phyloP scores from a whole-genome alignment of 192 early-diverging fungal genomes.

The Coemansia sp. region DNA sequence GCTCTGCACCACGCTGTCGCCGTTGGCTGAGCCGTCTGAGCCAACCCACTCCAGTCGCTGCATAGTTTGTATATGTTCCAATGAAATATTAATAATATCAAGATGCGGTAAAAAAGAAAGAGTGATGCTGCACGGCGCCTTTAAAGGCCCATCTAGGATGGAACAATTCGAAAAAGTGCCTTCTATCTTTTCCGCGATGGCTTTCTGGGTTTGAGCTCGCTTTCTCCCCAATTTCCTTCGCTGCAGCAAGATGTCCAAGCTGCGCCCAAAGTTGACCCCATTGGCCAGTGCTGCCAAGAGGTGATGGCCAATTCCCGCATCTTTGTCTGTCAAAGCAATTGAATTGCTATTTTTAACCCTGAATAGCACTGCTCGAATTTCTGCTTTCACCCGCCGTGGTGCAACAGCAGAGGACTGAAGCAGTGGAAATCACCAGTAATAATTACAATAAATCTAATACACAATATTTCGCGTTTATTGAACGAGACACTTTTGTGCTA shows the following conservation, averaged over 20 bases:
- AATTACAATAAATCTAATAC: neutral
- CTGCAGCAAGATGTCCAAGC: neutral
- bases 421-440: neutral
- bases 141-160: neutral
- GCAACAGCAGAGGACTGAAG: neutral
- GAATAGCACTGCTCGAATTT: neutral
- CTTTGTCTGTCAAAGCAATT: neutral
- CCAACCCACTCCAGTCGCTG: conserved; percentile 41
- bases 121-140: neutral
- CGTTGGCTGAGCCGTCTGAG: conserved; percentile 16
- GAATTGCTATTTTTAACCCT: neutral
- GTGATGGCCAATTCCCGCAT: neutral
- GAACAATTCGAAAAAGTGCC: neutral
- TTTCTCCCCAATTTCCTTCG: neutral
- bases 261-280: neutral
- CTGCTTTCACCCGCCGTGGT: too few relatives aligned
- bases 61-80: conserved; percentile 2
- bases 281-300: neutral
- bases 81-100: neutral
- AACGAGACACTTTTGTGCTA: neutral
- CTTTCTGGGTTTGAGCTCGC: neutral
- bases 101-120: conserved; percentile 7
- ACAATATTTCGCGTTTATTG: neutral
- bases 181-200: neutral
- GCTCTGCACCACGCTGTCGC: conserved; percentile 10